A percentile compares a stretch with the other conserved stretches of the same genome.
Conservation (phyloP, 805 yeast genomes). For the Candida qinlingensis region DNA sequence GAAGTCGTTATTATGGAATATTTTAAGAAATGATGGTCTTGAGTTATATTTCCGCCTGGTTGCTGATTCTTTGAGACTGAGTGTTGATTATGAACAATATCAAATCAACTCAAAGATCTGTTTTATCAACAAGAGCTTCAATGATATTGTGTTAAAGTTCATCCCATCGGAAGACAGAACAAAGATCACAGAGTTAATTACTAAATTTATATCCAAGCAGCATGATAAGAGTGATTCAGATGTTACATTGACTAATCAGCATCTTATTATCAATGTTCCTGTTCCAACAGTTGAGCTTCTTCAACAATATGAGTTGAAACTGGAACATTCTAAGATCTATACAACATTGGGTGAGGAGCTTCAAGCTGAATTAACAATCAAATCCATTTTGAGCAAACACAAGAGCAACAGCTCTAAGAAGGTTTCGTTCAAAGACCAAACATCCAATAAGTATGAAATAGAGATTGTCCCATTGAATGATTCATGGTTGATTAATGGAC, state of each 20-base stretch:
- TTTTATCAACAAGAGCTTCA: neutral
- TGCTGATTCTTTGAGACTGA: neutral
- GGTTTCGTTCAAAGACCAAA: slow-evolving; percentile 20
- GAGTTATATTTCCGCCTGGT: slow-evolving; percentile 1
- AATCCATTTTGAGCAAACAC: slow-evolving; percentile 29
- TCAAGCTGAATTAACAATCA: slow-evolving; percentile 31
- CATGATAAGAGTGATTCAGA: neutral
- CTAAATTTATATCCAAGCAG: neutral
- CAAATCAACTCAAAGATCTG: slow-evolving; percentile 1
- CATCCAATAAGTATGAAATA: slow-evolving; percentile 34
- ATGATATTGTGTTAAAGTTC: neutral
- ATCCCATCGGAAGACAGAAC: neutral
- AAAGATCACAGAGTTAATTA: neutral
- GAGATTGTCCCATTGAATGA: slow-evolving; percentile 51
- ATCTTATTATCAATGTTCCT: slow-evolving; percentile 49
- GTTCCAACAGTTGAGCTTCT: slow-evolving; percentile 57
- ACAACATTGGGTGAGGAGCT: slow-evolving; percentile 59
- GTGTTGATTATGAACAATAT: slow-evolving; percentile 8
- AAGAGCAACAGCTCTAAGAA: slow-evolving; percentile 11
- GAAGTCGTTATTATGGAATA: slow-evolving; percentile 13
- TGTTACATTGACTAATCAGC: slow-evolving; percentile 1
- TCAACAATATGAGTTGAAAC: slow-evolving; percentile 47
- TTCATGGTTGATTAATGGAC: slow-evolving; percentile 78
- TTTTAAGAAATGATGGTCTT: slow-evolving; percentile 4
- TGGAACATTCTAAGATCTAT: slow-evolving; percentile 36